A percentile compares a stretch with the other conserved stretches of the same genome.
phyloP scores from a whole-genome alignment of 768 basidiomycete genomes.

The Udeniomyces megalosporus region DNA sequence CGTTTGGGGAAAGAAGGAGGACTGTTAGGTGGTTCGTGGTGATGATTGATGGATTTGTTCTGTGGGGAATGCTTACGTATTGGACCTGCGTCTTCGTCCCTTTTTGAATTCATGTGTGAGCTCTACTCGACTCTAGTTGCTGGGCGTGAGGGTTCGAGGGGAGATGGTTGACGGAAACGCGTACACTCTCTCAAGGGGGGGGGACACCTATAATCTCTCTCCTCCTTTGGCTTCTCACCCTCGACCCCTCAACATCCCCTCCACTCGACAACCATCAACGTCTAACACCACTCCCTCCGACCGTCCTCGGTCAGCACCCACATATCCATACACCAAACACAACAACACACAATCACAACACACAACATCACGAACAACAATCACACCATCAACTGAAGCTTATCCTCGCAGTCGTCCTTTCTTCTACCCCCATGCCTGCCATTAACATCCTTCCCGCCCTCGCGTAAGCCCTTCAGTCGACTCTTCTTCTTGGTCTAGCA shows the following conservation, averaged over 20 bases:
- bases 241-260: background rate
- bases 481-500: background rate
- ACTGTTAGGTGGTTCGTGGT: background rate
- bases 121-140: too few species aligned
- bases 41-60: too few species aligned
- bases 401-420: too few species aligned
- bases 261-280: background rate
- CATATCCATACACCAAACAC: too few species aligned
- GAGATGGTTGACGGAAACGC: background rate
- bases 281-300: too few species aligned
- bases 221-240: background rate
- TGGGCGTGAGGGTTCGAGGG: too few species aligned
- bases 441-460: slow-evolving; percentile 15
- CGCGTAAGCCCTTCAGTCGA: slow-evolving; percentile 1
- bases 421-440: background rate
- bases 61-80: too few species aligned
- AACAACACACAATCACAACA: too few species aligned
- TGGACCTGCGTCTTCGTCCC: too few species aligned
- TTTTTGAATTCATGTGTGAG: too few species aligned
- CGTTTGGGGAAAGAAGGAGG: background rate
- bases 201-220: background rate
- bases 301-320: background rate
- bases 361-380: too few species aligned
- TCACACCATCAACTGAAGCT: too few species aligned
- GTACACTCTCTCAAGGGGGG: background rate